Conservation (phyloP, 495 filamentous ascomycete genomes). For the Opeltia flavorubescens region DNA sequence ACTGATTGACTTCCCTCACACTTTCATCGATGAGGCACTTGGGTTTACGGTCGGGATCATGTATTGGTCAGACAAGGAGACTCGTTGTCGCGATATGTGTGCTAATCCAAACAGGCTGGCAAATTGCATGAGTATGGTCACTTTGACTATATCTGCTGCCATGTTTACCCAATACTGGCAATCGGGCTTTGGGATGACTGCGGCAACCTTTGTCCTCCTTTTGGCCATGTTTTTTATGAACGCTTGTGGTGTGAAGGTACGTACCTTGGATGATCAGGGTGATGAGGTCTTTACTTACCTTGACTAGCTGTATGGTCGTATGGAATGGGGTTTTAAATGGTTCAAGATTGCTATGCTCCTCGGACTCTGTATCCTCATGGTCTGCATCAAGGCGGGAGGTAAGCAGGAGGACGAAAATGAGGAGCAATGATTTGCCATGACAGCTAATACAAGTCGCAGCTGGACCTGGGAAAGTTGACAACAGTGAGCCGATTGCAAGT, state of each 20-base stretch:
- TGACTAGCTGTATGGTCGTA: constrained; percentile 17
- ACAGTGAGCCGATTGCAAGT: not conserved
- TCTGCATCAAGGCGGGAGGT: constrained; percentile 19
- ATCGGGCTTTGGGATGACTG: constrained; percentile 7
- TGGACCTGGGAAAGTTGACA: constrained; percentile 9
- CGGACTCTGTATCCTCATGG: constrained; percentile 13
- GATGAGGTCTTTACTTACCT: not conserved
- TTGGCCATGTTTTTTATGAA: constrained; percentile 16
- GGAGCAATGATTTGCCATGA: too few species aligned
- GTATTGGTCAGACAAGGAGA: constrained; percentile 23
- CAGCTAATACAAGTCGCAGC: not conserved
- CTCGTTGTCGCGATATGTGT: not conserved
- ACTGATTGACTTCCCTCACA: constrained; percentile 25
- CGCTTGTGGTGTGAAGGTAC: constrained; percentile 17
- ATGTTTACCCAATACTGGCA: constrained; percentile 16
- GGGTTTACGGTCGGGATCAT: constrained; percentile 25
- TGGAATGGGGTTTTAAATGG: constrained; percentile 21
- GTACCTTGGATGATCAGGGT: not conserved
- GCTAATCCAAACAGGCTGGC: constrained; percentile 11
- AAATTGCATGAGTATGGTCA: constrained; percentile 20
- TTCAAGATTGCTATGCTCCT: constrained; percentile 18
- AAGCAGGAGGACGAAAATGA: too few species aligned
- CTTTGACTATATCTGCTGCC: constrained; percentile 16
- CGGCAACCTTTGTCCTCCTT: constrained; percentile 15
- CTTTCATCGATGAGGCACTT: constrained; percentile 28